Conservation (phyloP, 1,284 basidiomycete genomes). For the Athelia sp. region DNA sequence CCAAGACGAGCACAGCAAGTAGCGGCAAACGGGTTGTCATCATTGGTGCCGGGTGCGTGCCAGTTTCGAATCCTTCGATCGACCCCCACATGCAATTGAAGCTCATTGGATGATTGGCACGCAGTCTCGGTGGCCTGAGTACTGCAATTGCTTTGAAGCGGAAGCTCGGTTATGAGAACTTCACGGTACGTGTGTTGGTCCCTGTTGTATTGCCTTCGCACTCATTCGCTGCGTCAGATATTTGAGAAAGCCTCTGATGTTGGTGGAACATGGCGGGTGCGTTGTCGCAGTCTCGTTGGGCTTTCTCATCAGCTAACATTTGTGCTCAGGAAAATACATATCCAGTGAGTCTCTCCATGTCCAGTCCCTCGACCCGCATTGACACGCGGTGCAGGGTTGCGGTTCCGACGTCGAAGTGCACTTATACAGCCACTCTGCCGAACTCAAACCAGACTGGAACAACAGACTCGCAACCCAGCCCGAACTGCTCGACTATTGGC, state of each 20-base stretch:
- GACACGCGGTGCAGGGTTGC: constrained; percentile 12
- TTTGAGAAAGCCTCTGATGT: constrained; percentile 25
- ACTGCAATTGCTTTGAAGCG: constrained; percentile 18
- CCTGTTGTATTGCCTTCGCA: not conserved
- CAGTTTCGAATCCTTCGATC: no score
- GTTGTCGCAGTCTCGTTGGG: constrained; percentile 4
- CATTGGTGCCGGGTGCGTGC: constrained; percentile 33
- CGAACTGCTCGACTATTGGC: constrained; percentile 28
- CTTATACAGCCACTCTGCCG: constrained; percentile 27
- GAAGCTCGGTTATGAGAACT: constrained; percentile 17
- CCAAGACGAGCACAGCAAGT: no score
- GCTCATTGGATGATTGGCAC: not conserved
- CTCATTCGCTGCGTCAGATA: constrained; percentile 17
- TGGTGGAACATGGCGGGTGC: constrained; percentile 32
- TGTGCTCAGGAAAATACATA: constrained; percentile 22
- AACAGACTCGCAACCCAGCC: constrained; percentile 19
- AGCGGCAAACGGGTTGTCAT: constrained; percentile 23
- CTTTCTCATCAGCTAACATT: not conserved
- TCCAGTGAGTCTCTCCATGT: constrained; percentile 14
- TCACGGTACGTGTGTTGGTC: constrained; percentile 12
- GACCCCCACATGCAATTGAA: no score
- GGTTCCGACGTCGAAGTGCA: constrained; percentile 21
- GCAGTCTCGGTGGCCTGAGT: constrained; percentile 19
- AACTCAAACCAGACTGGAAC: constrained; percentile 27
- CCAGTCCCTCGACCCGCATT: constrained; percentile 2